Evolutionary conservation across 805 yeast genomes (phyloP), one percentile per base, ranked within the genome.

Genomic region (Debaryomyces prosopidis): DNA sequence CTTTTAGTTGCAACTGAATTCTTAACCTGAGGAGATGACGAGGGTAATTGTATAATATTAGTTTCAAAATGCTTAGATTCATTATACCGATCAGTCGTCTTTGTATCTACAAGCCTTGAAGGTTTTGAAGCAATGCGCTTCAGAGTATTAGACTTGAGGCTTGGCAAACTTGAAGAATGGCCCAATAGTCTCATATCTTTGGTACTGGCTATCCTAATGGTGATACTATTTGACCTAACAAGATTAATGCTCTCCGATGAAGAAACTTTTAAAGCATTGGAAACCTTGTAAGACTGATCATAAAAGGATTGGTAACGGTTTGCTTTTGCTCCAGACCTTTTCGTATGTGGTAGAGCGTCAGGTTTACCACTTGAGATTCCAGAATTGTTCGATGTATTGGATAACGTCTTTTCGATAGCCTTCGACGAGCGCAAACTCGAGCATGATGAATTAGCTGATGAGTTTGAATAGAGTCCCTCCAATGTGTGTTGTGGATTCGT

Each of bases 301-400:
- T 77, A 75, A 54, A 75, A 74, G 10, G 68, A 66, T 54, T 77
- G 79, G 49, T 76, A 77, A 40, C 80, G 60, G 23, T 59, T 61
- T 1, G 80, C 80, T 41, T 71, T 67, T 14, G 79, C 79, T 28
- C 62, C 71, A 12, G 68, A 68, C 53, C 63, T 63, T 55, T 63
- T 64, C 1, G 50, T 47, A 33, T 47, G 41, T 32, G 52, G 47
- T n/a, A 36, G 2, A 65, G 60, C 1, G 60, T 57, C 5, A 3
- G 42, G 41, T 7, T 43, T 31, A 14, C 36, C 43, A n/a, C 43
- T 43, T 5, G 51, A 51, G 9, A 11, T 7, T 15, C 19, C 23
- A 12, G 37, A 34, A 32, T 46, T 45, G 12, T 43, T 42, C 0
- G 71, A 66, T 0, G 71, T 61, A 41, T 65, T 66, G 1, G 73